Evolutionary conservation across 192 early-diverging fungal species (phyloP).

Genomic region (Bifiguratus adelaidae): DNA sequence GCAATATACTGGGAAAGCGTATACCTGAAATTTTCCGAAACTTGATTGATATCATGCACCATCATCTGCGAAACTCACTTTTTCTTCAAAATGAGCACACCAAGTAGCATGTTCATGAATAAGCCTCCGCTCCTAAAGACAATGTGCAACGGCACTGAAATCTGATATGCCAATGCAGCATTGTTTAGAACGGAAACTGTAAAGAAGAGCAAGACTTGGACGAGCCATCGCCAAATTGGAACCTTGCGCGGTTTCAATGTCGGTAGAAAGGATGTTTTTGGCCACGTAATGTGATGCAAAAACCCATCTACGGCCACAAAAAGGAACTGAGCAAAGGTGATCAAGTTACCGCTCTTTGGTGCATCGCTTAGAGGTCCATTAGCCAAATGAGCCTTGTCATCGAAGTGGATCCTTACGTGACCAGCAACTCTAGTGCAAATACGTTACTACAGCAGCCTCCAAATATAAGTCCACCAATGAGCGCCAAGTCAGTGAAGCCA

Average conservation of each 20-base stretch:
- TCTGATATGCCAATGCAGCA: slow-evolving; percentile 62
- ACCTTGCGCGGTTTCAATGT: slow-evolving; percentile 43
- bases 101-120: slow-evolving; percentile 75
- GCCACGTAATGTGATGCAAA: slow-evolving; percentile 42
- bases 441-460: slow-evolving; percentile 86
- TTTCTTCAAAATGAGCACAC: slow-evolving; percentile 50
- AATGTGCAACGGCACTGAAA: slow-evolving; percentile 85
- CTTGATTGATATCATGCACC: no score
- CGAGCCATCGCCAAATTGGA: slow-evolving; percentile 60
- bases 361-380: no score
- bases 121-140: slow-evolving; percentile 79
- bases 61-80: slow-evolving; percentile 30
- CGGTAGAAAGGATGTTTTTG: slow-evolving; percentile 22
- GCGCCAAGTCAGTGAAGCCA: slow-evolving; percentile 30
- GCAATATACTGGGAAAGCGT: slow-evolving; percentile 33
- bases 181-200: slow-evolving; percentile 76
- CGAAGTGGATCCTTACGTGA: slow-evolving; percentile 30
- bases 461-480: slow-evolving; percentile 69
- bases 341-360: no score
- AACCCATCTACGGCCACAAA: slow-evolving; percentile 68
- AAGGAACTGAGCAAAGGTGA: slow-evolving; percentile 76
- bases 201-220: slow-evolving; percentile 72
- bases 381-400: background rate
- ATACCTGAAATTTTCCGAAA: slow-evolving; percentile 33
- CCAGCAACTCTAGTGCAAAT: slow-evolving; percentile 71